Base-by-base conservation (phyloP, 1,139 yeast genomes). In the Candida sp. region DNA sequence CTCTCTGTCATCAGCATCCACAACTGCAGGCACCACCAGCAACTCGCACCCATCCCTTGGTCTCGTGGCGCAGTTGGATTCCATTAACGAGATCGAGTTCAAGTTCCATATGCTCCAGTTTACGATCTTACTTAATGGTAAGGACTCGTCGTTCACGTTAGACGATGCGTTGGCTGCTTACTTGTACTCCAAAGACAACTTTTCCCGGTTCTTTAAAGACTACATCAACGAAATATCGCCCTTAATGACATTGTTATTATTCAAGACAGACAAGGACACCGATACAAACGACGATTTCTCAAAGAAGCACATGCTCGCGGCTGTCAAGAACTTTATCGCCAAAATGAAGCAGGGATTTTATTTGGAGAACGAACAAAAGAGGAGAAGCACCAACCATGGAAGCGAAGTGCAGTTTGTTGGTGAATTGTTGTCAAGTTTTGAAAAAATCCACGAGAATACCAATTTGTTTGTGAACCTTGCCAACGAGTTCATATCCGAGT, bases 51-150 rank as follows among this genome's bases (percentile, higher is more conserved):
- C 40, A 4, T 31, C 37, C 11, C 11, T 38, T 26, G 32, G 23
- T 4, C 27, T 31, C 11, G 23, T 26, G 25, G 17, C 32, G n/a
- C 48, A 28, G 33, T 37, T 12, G 25, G 47, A 48, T 8, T 41
- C 27, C 17, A 52, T 55, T 25, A 52, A 51, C 33, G 57, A 55
- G 32, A 63, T 87, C 39, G 90, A 85, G 65, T 86, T 87, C 69
- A 78, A 80, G 58, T 73, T 88, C 53, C 92, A 87, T 66, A 77
- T 82, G 62, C 71, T 86, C 26, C 85, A 86, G 59, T 88, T 80
- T 58, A 66, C 71, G 3, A 65, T 80, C 41, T 62, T 80, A 3
- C 72, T 82, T 48, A 70, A 70, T 47, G 72, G 72, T 1, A 51
- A 54, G 4, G 48, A 51, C 3, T 48, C 50, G 27, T 41, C 56